phyloP scores from a whole-genome alignment of 306 rosid species.

The Castanea mollissima region DNA sequence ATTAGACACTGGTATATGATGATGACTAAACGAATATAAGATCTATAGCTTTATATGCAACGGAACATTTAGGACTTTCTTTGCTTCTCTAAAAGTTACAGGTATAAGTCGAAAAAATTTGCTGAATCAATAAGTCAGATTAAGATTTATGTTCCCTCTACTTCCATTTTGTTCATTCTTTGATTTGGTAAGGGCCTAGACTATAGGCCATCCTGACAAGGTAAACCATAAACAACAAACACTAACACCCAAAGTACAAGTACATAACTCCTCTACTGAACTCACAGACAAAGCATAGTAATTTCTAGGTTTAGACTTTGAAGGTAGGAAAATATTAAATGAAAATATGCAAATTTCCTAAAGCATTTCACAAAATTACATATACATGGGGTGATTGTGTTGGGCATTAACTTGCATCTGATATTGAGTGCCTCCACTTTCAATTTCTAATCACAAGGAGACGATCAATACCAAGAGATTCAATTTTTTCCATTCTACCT shows the following conservation, averaged over 20 bases:
- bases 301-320: too few species aligned
- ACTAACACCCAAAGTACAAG: not conserved
- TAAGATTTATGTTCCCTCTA: not conserved
- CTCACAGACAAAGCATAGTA: not conserved
- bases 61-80: not conserved
- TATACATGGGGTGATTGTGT: not conserved
- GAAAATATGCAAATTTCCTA: not conserved
- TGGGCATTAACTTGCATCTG: not conserved
- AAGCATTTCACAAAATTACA: not conserved
- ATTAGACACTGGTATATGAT: not conserved
- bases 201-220: not conserved
- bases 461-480: not conserved
- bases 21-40: not conserved
- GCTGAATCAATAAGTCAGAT: not conserved
- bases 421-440: not conserved
- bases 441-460: not conserved
- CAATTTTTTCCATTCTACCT: not conserved
- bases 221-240: not conserved
- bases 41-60: not conserved
- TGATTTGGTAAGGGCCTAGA: not conserved
- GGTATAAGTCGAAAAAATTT: not conserved
- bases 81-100: not conserved
- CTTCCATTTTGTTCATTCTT: not conserved
- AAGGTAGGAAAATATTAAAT: not conserved
- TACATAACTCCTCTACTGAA: not conserved